Conservation (phyloP, 192 early-diverging fungal species). For the Lobulomyces angularis region DNA sequence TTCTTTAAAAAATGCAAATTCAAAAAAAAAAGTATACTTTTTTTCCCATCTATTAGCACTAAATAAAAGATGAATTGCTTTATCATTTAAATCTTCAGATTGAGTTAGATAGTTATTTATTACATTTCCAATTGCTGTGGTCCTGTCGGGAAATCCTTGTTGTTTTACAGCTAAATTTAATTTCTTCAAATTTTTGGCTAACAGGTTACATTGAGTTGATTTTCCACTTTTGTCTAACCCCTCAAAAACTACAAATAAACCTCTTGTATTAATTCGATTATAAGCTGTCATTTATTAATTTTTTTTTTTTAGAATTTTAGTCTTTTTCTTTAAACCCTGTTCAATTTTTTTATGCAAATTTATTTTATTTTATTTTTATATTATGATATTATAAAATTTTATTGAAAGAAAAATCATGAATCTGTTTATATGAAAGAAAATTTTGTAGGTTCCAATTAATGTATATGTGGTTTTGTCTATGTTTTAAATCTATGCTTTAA, state of each 20-base stretch:
- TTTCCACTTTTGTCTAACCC: slow-evolving; percentile 86
- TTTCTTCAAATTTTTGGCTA: slow-evolving; percentile 17
- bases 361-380: too few relatives aligned
- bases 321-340: too few relatives aligned
- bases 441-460: too few relatives aligned
- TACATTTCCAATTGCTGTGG: slow-evolving; percentile 80
- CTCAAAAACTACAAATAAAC: slow-evolving; percentile 83
- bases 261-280: too few relatives aligned
- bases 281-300: too few relatives aligned
- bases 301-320: too few relatives aligned
- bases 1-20: neutral
- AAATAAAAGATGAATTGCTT: slow-evolving; percentile 83
- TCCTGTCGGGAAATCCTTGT: slow-evolving; percentile 48
- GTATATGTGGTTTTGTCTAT: too few relatives aligned
- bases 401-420: too few relatives aligned
- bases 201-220: slow-evolving; percentile 65
- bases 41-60: slow-evolving; percentile 94
- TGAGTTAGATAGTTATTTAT: slow-evolving; percentile 75
- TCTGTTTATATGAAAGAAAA: too few relatives aligned
- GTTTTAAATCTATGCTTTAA: too few relatives aligned
- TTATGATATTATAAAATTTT: too few relatives aligned
- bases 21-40: slow-evolving; percentile 33
- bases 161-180: neutral
- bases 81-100: slow-evolving; percentile 56
- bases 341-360: too few relatives aligned